Evolutionary conservation across 306 rosid species (phyloP).

Genomic region (Lithocarpus polystachyus): DNA sequence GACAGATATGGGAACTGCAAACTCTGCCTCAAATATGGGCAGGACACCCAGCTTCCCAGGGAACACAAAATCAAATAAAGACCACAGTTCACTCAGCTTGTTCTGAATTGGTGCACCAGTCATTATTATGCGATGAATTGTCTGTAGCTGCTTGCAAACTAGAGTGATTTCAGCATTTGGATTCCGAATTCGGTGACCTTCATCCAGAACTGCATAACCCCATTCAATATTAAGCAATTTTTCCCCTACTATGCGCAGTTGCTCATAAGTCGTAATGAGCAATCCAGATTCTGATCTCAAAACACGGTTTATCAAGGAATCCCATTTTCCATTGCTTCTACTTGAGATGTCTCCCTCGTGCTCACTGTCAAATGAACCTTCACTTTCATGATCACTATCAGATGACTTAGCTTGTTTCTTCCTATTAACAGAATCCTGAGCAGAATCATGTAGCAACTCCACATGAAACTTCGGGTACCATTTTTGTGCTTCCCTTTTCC

Average conservation of each 20-base stretch:
- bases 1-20: conserved; percentile 94
- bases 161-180: conserved; percentile 94
- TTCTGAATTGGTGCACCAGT: conserved; percentile 99
- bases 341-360: conserved; percentile 35
- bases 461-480: conserved; percentile 86
- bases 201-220: conserved; percentile 93
- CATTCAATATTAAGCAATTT: conserved; percentile 84
- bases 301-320: conserved; percentile 65
- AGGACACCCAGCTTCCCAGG: conserved; percentile 98
- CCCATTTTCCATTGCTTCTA: conserved; percentile 67
- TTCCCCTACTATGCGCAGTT: conserved; percentile 76
- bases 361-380: conserved; percentile 56
- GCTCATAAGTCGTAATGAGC: conserved; percentile 95
- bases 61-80: conserved; percentile 98
- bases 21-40: conserved; percentile 97
- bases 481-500: conserved; percentile 91
- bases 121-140: conserved; percentile 92
- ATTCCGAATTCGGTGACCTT: conserved; percentile 93
- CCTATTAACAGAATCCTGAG: conserved; percentile 51
- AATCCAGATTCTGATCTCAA: conserved; percentile 76
- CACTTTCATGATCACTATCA: conserved; percentile 67
- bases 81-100: conserved; percentile 89
- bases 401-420: conserved; percentile 59
- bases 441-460: conserved; percentile 88
- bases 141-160: conserved; percentile 92